Base-by-base conservation (phyloP, 768 basidiomycete genomes). In the Suillus alpinus region DNA sequence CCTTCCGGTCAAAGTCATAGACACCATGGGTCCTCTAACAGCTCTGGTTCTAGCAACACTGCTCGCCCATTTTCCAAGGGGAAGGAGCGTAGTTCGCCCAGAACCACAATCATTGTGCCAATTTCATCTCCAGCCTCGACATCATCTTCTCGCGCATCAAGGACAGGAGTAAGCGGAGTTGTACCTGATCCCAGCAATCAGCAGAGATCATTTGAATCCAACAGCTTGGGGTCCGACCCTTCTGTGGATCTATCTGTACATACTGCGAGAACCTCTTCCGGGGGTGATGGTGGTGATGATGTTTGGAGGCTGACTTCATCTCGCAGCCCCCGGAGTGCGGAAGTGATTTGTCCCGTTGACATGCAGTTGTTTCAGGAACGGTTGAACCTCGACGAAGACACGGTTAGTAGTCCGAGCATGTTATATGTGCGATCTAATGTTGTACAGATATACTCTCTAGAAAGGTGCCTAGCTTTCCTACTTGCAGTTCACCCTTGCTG, bases 271-370 rank as follows among this genome's bases (percentile, higher is more conserved):
- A 31, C 14, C 12, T 58, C 59, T 7, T 52, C 59, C 4, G 61
- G 59, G 16, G 57, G 66, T 7, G 65, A 69, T 13, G 68, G 10
- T 18, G 68, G 12, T 36, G 12, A 70, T 18, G 65, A 63, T 50
- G 18, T 55, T 18, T 81, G 80, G 80, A 68, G 67, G 8, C 72
- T 86, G 51, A 76, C 84, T 53, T 81, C 71, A 47, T 67, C 58
- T 14, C 76, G 72, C 36, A 70, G 76, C 37, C 82, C 82, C 3
- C 67, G 62, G 56, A 72, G 73, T 26, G 72, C 72, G 12, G 66
- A 67, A 39, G 58, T 75, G 4, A 59, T 67, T 23, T 73, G 72
- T 36, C 78, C 77, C 0, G 68, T 78, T 13, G 57, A 70, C 23
- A 75, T 69, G 63, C 46, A 62, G 1, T 39, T 63, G 8, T 61